Base-by-base conservation (phyloP, 352 stramenopile genomes). In the Phytophthora constricta region DNA sequence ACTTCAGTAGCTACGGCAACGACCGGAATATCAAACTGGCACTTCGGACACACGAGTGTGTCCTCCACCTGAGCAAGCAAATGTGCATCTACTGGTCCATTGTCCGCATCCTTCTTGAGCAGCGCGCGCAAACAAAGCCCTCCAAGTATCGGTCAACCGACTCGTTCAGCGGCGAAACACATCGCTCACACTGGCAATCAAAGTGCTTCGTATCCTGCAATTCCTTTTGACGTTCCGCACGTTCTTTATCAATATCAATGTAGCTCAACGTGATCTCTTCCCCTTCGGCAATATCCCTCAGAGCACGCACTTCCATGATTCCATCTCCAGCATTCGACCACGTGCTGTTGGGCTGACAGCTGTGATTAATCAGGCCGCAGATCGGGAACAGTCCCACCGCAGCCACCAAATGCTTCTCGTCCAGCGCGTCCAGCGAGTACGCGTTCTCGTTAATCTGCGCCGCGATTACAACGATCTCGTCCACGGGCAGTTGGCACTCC, bases 401-500 rank as follows among this genome's bases (percentile, higher is more conserved):
- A 7, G 71, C 70, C 22, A 82, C 65, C 25, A 78, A 58, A 55
- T 80, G 65, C 1, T 71, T 65, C 20, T 77, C 71, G 31, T 81
- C 69, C 45, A 78, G 25, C 11, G 76, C 76, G 34, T 82, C 76
- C 2, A 84, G 33, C 22, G 79, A 77, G 53, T 87, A 83, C 26
- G 75, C 58, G 59, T 85, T 87, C 62, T 87, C 79, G 45, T 87
- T 87, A 7, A 87, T 76, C 59, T 81, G 73, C 0, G 72, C 79
- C 0, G 79, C 79, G 31, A 87, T 58, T 9, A 72, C 74, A 11
- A 87, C 51, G 20, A 83, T 65, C 31, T 87, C 79, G 0, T 79
- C 67, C 33, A 82, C 74, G n/a, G 73, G 39, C 27, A 85, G 23
- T 3, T 76, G 64, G 27, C 70, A 79, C 31, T 81, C 72, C 28